Percentiles rank a stretch among this genome's conserved stretches.
phyloP scores from a whole-genome alignment of 768 basidiomycete species.

The Hydnomerulius pinastri region DNA sequence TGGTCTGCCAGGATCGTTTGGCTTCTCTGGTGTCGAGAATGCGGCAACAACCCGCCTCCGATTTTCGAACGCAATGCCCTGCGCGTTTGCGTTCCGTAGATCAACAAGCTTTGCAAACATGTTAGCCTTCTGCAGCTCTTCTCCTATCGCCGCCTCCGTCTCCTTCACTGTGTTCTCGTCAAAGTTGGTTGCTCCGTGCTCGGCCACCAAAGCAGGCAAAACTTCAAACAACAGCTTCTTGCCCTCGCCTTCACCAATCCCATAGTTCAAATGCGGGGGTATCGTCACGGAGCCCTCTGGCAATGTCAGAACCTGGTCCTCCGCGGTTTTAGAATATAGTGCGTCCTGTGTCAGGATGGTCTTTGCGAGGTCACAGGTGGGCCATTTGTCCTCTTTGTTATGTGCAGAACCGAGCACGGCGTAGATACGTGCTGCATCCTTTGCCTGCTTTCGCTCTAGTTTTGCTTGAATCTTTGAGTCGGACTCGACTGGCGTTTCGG shows the following conservation, averaged over 20 bases:
- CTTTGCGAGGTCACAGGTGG: constrained; percentile 62
- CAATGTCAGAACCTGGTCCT: constrained; percentile 26
- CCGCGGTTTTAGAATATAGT: constrained; percentile 32
- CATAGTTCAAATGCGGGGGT: constrained; percentile 63
- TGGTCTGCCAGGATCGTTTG: constrained; percentile 76
- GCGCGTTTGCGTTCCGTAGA: constrained; percentile 84
- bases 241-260: constrained; percentile 52
- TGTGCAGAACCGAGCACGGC: constrained; percentile 74
- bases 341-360: constrained; percentile 57
- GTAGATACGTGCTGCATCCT: constrained; percentile 51
- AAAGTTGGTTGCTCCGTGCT: constrained; percentile 25
- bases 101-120: constrained; percentile 73
- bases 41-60: constrained; percentile 71
- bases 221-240: constrained; percentile 66
- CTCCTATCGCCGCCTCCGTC: constrained; percentile 27
- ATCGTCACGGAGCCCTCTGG: constrained; percentile 43
- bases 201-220: constrained; percentile 57
- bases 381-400: constrained; percentile 69
- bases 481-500: constrained; percentile 41
- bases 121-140: constrained; percentile 49
- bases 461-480: constrained; percentile 47
- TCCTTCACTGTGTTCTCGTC: constrained; percentile 21
- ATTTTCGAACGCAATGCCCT: constrained; percentile 87
- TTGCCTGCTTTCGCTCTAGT: constrained; percentile 39
- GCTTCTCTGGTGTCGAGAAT: constrained; percentile 72